phyloP scores from a whole-genome alignment of 2,329 filamentous ascomycete species.

The Hypoxylon sp. region DNA sequence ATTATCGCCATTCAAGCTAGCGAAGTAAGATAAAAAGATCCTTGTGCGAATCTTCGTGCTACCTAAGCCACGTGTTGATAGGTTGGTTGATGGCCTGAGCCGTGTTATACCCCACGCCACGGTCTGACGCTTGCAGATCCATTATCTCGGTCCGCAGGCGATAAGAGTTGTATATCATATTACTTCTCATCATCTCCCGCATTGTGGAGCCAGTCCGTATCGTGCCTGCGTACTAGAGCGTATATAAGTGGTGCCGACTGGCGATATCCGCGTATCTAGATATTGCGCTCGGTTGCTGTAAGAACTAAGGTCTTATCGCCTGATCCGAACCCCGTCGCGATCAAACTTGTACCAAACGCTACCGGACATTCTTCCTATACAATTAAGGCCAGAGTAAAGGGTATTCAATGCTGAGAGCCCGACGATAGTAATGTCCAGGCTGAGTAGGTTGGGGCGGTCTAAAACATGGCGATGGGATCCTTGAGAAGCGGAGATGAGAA shows the following conservation, averaged over 20 bases:
- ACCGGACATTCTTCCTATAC: background rate
- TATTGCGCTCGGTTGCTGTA: background rate
- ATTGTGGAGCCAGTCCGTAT: background rate
- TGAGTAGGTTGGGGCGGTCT: background rate
- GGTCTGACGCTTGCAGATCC: conserved; percentile 14
- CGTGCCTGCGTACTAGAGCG: background rate
- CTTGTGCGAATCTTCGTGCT: conserved; percentile 26
- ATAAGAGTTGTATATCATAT: conserved; percentile 12
- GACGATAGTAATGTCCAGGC: background rate
- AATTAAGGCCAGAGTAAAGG: background rate
- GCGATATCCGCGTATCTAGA: background rate
- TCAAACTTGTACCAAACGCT: background rate
- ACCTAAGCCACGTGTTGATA: conserved; percentile 29
- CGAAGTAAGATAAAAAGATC: conserved; percentile 16
- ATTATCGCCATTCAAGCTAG: conserved; percentile 16
- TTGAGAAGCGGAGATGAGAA: conserved; percentile 7
- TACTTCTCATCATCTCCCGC: background rate
- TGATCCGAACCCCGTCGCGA: background rate
- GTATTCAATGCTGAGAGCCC: background rate
- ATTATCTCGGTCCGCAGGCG: conserved; percentile 21
- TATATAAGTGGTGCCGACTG: background rate
- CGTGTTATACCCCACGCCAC: conserved; percentile 26
- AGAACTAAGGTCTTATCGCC: background rate
- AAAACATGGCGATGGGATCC: background rate
- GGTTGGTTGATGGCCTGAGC: conserved; percentile 11